Evolutionary conservation across 192 early-diverging fungal species (phyloP), one percentile per base, ranked within the genome.

Genomic region (Coemansia sp.): DNA sequence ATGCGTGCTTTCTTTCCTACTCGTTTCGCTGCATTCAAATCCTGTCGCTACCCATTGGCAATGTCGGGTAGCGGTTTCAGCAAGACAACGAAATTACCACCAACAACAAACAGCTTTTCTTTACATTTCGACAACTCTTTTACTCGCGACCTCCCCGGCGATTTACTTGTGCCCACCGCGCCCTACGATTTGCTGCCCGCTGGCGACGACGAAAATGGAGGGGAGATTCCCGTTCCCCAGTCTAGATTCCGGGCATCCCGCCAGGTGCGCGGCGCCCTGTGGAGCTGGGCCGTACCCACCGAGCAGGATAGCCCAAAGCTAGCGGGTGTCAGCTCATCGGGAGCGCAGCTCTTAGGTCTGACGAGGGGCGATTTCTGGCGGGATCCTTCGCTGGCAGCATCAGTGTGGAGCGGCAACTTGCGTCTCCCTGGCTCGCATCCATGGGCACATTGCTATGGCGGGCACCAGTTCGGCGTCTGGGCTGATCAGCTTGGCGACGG

Each of bases 401-500:
- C 43, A 5, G 64, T 76, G 16, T 84, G 65, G 69, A 83, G 82
- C 58, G 85, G 85, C 24, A 77, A 63, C 45, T 34, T 48, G 18
- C 38, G 82, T 9, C 70, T 88, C 4, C 68, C 66, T 5, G 76
- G 83, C 9, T 81, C 87, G 18, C 66, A 68, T 5, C 87, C 87
- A 0, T 91, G 88, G 90, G 78, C 90, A 14, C 85, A 86, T 16
- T 87, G 86, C 66, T 89, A 91, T 60, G 88, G 83, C 59, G 90
- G 90, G 5, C 89, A 89, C 70, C 89, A 92, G 67, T 90, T 90
- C 65, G 86, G 88, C 24, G 37, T 75, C 28, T 88, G 88, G 70
- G 87, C 88, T 0, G 87, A 84, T 13, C 91, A 94, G 75, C 77
- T 96, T 6, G 95, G 95, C 31, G 95, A 97, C 65, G 93, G 94